Base-by-base conservation (phyloP, 2,329 filamentous ascomycete genomes). In the Botrytis sinoallii region DNA sequence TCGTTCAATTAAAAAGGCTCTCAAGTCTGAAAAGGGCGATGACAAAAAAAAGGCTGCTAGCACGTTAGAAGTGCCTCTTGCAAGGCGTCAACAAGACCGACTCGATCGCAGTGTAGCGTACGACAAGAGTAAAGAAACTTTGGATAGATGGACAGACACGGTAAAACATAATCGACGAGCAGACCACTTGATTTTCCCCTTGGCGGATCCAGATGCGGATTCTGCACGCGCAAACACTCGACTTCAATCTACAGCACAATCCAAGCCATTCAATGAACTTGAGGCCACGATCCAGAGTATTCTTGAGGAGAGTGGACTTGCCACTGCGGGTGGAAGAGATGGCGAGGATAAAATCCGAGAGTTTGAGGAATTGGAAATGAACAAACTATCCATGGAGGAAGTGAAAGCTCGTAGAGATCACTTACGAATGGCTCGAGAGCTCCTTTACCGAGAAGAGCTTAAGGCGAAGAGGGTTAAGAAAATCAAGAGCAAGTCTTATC, bases 401-500 rank as follows among this genome's bases (percentile, higher is more conserved):
- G 89, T 93, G 40, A 88, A 91, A 81, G 91, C 91, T 66, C 87
- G 93, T 38, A 87, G 91, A 73, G 90, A 91, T 66, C 90, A 95
- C 80, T 88, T 95, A 73, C 91, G 96, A 20, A 91, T 90, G 81
- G 90, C 93, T 76, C 88, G 96, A 77, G 95, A 98, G 79, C 84
- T 97, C 12, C 88, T 95, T 77, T 97, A 97, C 79, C 89, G 95
- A 18, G 95, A 98, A 83, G 92, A 97, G 80, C 91, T 94, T 61
- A 92, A 94, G 73, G 89, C 94, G 12, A 97, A 95, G 84, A 91
- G 96, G 38, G 94, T 99, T 84, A 97, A 98, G 85, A 98, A 98
- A 86, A 99, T 99, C 85, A 99, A 99, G 87, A 97, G 93, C 81
- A 99, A 98, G 83, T 89, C 94, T 0, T 99, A 97, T 81, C 93